A percentile compares a stretch with the other conserved stretches of the same genome.
These are phyloP conservation scores for Cyberlindnera xylosilytica DNA, from an alignment of 805 yeast genomes.

Conservation along the genomic window DNA sequence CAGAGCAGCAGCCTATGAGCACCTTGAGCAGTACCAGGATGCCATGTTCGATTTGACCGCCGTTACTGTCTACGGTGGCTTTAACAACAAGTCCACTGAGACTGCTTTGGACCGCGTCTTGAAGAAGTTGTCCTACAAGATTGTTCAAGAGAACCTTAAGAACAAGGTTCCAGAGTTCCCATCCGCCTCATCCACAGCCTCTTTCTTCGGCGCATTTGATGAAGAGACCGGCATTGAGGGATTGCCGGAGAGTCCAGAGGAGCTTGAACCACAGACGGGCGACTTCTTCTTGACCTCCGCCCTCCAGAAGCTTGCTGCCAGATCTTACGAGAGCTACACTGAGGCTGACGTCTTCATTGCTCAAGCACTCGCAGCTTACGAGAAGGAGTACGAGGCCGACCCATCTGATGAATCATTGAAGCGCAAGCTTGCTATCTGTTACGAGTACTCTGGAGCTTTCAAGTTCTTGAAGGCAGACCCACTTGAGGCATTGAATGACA, in stretches of 20 bases:
- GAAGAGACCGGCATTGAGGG: conserved; percentile 46
- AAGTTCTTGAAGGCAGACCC: conserved; percentile 77
- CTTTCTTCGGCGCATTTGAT: conserved; percentile 86
- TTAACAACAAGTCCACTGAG: conserved; percentile 74
- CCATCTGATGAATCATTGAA: conserved; percentile 28
- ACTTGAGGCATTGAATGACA: conserved; percentile 56
- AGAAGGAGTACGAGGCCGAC: conserved; percentile 24
- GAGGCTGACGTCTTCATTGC: conserved; percentile 40
- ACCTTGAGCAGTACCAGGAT: conserved; percentile 70
- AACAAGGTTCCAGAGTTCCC: conserved; percentile 48
- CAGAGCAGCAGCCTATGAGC: conserved; percentile 90
- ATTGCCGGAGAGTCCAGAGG: conserved; percentile 31
- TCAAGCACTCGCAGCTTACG: conserved; percentile 54
- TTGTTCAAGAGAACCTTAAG: conserved; percentile 59
- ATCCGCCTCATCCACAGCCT: conserved; percentile 75
- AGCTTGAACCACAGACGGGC: conserved; percentile 44
- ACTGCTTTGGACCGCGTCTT: conserved; percentile 82
- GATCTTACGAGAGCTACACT: conserved; percentile 37
- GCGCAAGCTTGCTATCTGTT: conserved; percentile 61
- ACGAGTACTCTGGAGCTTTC: conserved; percentile 81
- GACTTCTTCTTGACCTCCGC: conserved; percentile 66
- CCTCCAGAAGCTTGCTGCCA: conserved; percentile 49
- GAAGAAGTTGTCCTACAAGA: conserved; percentile 71
- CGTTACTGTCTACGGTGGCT: conserved; percentile 79
- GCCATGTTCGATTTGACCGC: conserved; percentile 92